phyloP scores from a whole-genome alignment of 768 basidiomycete species.

The Pleurotus citrinopileatus region DNA sequence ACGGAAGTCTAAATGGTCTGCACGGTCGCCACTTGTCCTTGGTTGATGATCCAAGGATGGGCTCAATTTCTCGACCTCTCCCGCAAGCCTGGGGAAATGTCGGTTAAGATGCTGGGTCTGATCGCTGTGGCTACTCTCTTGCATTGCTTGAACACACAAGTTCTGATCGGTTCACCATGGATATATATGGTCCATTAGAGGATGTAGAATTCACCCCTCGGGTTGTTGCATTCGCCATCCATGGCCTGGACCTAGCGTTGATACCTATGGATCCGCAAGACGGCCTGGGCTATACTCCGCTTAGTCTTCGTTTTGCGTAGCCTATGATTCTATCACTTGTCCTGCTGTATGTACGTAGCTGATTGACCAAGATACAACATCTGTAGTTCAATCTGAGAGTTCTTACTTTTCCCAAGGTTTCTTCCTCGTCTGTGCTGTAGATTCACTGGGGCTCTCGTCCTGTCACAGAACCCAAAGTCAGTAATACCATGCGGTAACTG shows the following conservation, averaged over 20 bases:
- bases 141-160: not conserved
- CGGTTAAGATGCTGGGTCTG: slow-evolving; percentile 25
- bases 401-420: slow-evolving; percentile 64
- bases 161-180: no score
- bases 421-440: slow-evolving; percentile 44
- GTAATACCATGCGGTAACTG: slow-evolving; percentile 7
- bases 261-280: not conserved
- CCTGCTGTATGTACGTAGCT: not conserved
- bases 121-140: not conserved
- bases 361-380: not conserved
- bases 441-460: slow-evolving; percentile 57
- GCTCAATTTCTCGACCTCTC: slow-evolving; percentile 26
- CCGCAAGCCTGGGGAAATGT: slow-evolving; percentile 32
- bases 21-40: slow-evolving; percentile 25
- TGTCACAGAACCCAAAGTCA: slow-evolving; percentile 21
- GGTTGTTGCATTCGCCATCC: not conserved
- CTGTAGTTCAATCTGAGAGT: not conserved
- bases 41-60: slow-evolving; percentile 25
- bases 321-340: no score
- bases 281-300: no score
- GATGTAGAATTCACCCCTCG: not conserved
- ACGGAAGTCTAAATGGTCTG: slow-evolving; percentile 15
- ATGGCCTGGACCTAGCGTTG: not conserved
- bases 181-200: no score
- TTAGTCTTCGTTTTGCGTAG: no score